Percentiles rank a stretch among this genome's conserved stretches.
phyloP scores from a whole-genome alignment of 352 stramenopile species.

The Pythium aristosporum region DNA sequence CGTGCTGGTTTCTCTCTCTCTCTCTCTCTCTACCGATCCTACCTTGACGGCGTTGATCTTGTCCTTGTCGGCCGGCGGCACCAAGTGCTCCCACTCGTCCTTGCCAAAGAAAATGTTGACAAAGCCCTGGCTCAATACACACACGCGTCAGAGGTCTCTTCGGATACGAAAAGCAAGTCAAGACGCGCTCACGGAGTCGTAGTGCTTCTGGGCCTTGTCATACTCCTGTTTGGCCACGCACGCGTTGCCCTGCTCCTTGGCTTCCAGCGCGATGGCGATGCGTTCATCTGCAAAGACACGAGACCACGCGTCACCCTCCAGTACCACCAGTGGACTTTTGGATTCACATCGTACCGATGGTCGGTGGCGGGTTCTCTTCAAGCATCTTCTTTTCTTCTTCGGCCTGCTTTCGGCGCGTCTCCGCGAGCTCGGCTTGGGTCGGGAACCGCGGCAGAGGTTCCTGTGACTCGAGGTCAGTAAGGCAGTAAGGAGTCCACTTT shows the following conservation, averaged over 20 bases:
- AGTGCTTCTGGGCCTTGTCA: conserved; percentile 78
- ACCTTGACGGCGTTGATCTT: conserved; percentile 84
- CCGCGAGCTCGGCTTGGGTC: conserved; percentile 76
- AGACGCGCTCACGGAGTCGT: conserved; percentile 59
- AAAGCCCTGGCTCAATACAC: conserved; percentile 52
- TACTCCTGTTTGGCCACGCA: conserved; percentile 70
- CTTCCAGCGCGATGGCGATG: conserved; percentile 57
- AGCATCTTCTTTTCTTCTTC: conserved; percentile 85
- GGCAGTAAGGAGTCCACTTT: not conserved
- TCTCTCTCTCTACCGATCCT: not conserved
- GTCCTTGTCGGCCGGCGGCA: conserved; percentile 66
- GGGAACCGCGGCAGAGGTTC: conserved; percentile 81
- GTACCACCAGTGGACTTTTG: too few relatives aligned
- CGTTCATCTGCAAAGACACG: conserved; percentile 55
- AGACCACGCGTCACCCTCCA: not conserved
- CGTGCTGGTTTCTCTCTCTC: too few relatives aligned
- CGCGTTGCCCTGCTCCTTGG: conserved; percentile 81
- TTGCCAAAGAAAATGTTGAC: conserved; percentile 87
- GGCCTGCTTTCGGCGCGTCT: conserved; percentile 77
- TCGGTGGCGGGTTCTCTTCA: conserved; percentile 80
- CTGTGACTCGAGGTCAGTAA: conserved; percentile 21
- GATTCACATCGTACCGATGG: conserved; percentile 44
- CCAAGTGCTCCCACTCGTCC: conserved; percentile 82
- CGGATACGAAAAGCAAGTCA: conserved; percentile 6
- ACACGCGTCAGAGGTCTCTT: not conserved